A percentile compares a stretch with the other conserved stretches of the same genome.
phyloP scores from a whole-genome alignment of 352 stramenopile genomes.

The Phytopythium cucurbitacearum region DNA sequence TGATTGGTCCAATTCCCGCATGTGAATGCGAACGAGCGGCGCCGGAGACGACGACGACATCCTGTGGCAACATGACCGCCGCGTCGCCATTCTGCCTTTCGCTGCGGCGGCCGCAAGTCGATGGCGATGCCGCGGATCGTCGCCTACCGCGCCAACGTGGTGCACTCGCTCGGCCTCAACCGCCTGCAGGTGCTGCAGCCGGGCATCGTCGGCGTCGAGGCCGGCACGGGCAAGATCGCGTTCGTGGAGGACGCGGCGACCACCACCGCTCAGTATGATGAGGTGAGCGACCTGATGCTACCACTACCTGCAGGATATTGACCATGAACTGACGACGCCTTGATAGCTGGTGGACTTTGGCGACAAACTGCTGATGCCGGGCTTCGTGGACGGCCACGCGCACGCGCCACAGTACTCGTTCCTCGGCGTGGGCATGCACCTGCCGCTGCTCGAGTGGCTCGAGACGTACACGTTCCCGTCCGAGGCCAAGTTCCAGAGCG shows the following conservation, averaged over 20 bases:
- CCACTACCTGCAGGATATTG: too few species aligned
- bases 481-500: conserved; percentile 75
- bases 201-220: conserved; percentile 55
- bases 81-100: conserved; percentile 13
- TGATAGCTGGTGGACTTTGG: conserved; percentile 57
- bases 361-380: conserved; percentile 85
- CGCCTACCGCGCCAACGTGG: conserved; percentile 74
- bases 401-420: conserved; percentile 94
- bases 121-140: conserved; percentile 18
- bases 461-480: conserved; percentile 94
- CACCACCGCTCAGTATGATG: not conserved
- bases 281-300: too few species aligned
- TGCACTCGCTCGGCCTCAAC: conserved; percentile 64
- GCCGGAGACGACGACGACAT: not conserved
- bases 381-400: conserved; percentile 93
- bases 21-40: conserved; percentile 2
- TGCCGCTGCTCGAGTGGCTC: conserved; percentile 92
- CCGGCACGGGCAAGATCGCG: conserved; percentile 30
- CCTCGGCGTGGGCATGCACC: conserved; percentile 91
- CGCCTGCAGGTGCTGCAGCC: conserved; percentile 57
- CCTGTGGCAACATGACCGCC: not conserved
- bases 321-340: not conserved
- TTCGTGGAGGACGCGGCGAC: conserved; percentile 42
- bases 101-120: conserved; percentile 8
- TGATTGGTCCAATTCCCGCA: too few species aligned